Evolutionary conservation across 805 yeast species (phyloP).

Genomic region (Spathaspora gorwiae): DNA sequence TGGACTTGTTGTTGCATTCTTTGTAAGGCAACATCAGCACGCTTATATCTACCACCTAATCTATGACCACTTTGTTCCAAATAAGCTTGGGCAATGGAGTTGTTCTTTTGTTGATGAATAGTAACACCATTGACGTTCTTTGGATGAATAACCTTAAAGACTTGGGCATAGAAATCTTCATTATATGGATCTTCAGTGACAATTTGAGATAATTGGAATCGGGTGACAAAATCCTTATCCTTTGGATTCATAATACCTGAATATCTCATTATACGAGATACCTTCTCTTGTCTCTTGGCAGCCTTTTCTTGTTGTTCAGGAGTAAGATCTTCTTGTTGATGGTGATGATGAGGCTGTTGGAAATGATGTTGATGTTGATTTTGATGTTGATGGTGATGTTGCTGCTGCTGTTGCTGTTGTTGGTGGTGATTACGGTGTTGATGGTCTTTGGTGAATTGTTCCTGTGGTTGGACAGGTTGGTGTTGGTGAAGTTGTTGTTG

Average conservation of each 20-base stretch:
- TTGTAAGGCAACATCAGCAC: conserved; percentile 87
- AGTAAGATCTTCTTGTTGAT: conserved; percentile 40
- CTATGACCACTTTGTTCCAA: conserved; percentile 88
- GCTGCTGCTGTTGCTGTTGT: conserved; percentile 15
- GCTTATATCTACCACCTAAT: conserved; percentile 75
- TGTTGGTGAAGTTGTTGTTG: conserved; percentile 8
- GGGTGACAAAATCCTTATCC: conserved; percentile 91
- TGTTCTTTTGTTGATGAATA: conserved; percentile 43
- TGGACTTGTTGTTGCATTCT: conserved; percentile 98
- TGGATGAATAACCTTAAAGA: conserved; percentile 59
- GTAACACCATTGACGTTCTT: conserved; percentile 36
- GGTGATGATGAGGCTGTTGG: conserved; percentile 13
- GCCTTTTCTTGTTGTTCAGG: conserved; percentile 71
- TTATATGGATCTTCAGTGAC: conserved; percentile 96
- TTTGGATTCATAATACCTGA: conserved; percentile 96
- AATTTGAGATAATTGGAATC: conserved; percentile 91
- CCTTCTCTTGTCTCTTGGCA: conserved; percentile 68
- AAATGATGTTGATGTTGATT: conserved; percentile 12
- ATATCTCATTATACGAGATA: conserved; percentile 68
- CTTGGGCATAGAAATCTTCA: conserved; percentile 95
- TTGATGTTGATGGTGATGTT: conserved; percentile 13
- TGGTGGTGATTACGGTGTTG: conserved; percentile 8
- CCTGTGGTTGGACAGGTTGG: conserved; percentile 6
- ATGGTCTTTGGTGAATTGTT: neutral
- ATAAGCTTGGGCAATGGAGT: conserved; percentile 88